Conservation (phyloP, 495 filamentous ascomycete species). For the Bryoglossum gracile region DNA sequence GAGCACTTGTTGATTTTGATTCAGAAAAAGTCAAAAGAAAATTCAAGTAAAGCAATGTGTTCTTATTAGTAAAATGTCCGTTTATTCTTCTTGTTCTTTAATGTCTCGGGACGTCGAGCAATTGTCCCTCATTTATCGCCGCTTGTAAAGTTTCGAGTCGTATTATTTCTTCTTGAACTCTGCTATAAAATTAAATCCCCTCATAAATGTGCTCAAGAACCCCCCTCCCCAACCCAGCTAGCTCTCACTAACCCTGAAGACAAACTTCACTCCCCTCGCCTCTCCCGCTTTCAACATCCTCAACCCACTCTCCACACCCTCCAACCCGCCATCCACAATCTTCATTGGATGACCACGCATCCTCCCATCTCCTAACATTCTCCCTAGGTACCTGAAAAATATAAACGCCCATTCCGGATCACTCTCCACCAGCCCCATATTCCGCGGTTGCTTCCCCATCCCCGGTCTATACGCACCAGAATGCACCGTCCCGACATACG, state of each 20-base stretch:
- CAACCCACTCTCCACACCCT: constrained; percentile 46
- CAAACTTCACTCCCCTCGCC: constrained; percentile 60
- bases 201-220: not conserved
- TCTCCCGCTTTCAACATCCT: constrained; percentile 52
- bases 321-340: constrained; percentile 51
- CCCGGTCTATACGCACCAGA: not conserved
- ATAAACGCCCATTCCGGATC: constrained; percentile 51
- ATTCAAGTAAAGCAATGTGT: too few relatives aligned
- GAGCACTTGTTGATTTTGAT: too few relatives aligned
- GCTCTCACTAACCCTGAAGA: constrained; percentile 48
- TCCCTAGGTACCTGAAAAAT: constrained; percentile 45
- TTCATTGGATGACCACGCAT: constrained; percentile 54
- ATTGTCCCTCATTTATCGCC: too few relatives aligned
- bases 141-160: too few relatives aligned
- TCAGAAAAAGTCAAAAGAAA: too few relatives aligned
- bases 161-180: too few relatives aligned
- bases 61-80: too few relatives aligned
- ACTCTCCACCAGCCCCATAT: not conserved
- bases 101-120: too few relatives aligned
- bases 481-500: not conserved
- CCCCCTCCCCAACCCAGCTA: not conserved
- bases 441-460: not conserved
- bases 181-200: too few relatives aligned
- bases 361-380: constrained; percentile 48
- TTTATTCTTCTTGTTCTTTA: too few relatives aligned